Conservation (phyloP, 208 protist genomes). For the Borovskyia barvae region DNA sequence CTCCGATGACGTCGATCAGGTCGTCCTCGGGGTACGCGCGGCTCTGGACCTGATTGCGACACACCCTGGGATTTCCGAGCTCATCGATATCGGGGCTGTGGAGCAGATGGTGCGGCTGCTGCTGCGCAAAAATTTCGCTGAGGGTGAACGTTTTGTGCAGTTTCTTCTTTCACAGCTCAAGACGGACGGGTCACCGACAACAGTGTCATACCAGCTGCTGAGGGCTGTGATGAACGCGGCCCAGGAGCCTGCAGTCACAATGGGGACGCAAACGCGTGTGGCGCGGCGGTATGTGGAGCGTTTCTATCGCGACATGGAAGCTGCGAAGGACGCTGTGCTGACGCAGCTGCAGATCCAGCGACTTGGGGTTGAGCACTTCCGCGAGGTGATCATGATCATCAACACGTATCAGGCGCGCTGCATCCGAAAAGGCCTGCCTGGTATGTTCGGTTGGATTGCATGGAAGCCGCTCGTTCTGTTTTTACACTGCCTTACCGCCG, state of each 20-base stretch:
- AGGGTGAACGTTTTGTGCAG: conserved; percentile 69
- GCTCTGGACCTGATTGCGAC: conserved; percentile 57
- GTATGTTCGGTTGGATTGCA: conserved; percentile 83
- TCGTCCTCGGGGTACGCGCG: conserved; percentile 41
- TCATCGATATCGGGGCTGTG: conserved; percentile 73
- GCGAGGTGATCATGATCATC: conserved; percentile 64
- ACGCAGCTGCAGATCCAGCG: conserved; percentile 71
- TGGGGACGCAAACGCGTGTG: conserved; percentile 26
- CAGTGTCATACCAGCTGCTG: conserved; percentile 30
- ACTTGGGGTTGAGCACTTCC: conserved; percentile 61
- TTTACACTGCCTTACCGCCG: conserved; percentile 71
- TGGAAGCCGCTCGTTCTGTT: conserved; percentile 70
- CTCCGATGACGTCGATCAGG: conserved; percentile 42
- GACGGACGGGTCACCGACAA: conserved; percentile 27
- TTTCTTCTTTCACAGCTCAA: conserved; percentile 55
- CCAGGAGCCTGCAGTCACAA: conserved; percentile 73
- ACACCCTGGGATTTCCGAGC: conserved; percentile 68
- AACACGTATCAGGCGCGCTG: conserved; percentile 69
- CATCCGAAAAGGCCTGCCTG: conserved; percentile 53
- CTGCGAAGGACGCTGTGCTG: conserved; percentile 69
- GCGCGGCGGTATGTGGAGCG: conserved; percentile 55
- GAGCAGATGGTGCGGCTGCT: conserved; percentile 55
- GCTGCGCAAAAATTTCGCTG: conserved; percentile 46
- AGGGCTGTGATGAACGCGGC: conserved; percentile 58
- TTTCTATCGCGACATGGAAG: conserved; percentile 60